These are phyloP conservation scores for Nannizziopsis arthrosporioides DNA, from an alignment of 2,329 filamentous ascomycete species.

Conservation along the genomic window DNA sequence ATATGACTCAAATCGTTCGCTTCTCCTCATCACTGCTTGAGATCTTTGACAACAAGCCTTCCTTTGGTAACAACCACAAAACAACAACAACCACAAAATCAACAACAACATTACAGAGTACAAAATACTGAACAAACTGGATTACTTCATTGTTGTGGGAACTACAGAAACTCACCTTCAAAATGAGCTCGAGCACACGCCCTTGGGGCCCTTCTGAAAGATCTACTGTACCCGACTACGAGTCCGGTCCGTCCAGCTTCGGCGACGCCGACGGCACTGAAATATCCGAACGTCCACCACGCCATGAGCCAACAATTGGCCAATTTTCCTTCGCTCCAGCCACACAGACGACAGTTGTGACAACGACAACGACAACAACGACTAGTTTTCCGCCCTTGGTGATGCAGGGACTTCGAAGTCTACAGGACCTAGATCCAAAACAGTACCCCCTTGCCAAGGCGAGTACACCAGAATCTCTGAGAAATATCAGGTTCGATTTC, in stretches of 20 bases:
- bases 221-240: constrained; percentile 11
- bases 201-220: constrained; percentile 2
- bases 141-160: no score
- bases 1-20: no score
- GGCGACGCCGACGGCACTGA: constrained; percentile 15
- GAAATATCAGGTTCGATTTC: constrained; percentile 63
- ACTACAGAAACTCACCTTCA: neutral
- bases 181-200: constrained; percentile 9
- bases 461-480: constrained; percentile 67
- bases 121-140: no score
- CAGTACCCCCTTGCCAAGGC: constrained; percentile 78
- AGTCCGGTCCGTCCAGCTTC: constrained; percentile 17
- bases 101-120: no score
- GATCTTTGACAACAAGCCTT: no score
- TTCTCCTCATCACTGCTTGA: no score
- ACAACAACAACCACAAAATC: no score
- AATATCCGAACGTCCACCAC: constrained; percentile 13
- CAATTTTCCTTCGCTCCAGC: constrained; percentile 52
- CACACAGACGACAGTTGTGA: constrained; percentile 58
- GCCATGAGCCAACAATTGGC: constrained; percentile 38
- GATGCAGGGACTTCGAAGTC: constrained; percentile 58
- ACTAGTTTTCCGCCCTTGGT: constrained; percentile 71
- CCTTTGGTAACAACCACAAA: no score
- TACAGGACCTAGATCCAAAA: constrained; percentile 67
- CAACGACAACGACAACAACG: constrained; percentile 83